Evolutionary conservation across 2,329 filamentous ascomycete species (phyloP).

Genomic region (Cryphonectria naterciae): DNA sequence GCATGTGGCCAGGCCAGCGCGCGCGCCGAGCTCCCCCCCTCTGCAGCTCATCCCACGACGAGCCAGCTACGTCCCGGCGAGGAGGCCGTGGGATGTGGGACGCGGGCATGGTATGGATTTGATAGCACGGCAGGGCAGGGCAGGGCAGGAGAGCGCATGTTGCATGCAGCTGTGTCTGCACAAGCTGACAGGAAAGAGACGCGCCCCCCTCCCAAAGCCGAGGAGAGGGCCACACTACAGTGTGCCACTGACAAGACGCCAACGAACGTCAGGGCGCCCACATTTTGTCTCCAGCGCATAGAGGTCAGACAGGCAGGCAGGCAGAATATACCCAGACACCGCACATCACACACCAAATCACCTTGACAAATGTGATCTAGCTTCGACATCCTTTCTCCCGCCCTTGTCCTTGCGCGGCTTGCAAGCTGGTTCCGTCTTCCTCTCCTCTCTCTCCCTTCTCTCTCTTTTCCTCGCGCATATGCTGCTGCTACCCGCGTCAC

Average conservation of each 20-base stretch:
- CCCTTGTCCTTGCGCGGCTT: not conserved
- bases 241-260: conserved; percentile 6
- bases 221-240: not conserved
- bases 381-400: not conserved
- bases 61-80: conserved; percentile 9
- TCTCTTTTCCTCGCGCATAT: conserved; percentile 1
- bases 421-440: not conserved
- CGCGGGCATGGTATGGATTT: not conserved
- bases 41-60: conserved; percentile 18
- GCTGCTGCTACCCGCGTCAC: no score
- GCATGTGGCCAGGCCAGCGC: conserved; percentile 14
- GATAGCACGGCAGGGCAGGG: not conserved
- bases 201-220: not conserved
- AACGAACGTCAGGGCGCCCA: conserved; percentile 16
- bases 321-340: not conserved
- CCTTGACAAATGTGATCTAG: conserved; percentile 8
- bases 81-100: not conserved
- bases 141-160: not conserved
- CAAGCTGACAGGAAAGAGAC: not conserved
- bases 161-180: not conserved
- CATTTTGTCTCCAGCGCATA: conserved; percentile 20
- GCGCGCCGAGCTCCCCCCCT: conserved; percentile 25
- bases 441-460: not conserved
- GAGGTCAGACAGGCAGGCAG: not conserved
- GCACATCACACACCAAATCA: conserved; percentile 13